A percentile compares a stretch with the other conserved stretches of the same genome.
Conservation (phyloP, 371 early-diverging fungal genomes). For the Zopfochytrium polystomum region DNA sequence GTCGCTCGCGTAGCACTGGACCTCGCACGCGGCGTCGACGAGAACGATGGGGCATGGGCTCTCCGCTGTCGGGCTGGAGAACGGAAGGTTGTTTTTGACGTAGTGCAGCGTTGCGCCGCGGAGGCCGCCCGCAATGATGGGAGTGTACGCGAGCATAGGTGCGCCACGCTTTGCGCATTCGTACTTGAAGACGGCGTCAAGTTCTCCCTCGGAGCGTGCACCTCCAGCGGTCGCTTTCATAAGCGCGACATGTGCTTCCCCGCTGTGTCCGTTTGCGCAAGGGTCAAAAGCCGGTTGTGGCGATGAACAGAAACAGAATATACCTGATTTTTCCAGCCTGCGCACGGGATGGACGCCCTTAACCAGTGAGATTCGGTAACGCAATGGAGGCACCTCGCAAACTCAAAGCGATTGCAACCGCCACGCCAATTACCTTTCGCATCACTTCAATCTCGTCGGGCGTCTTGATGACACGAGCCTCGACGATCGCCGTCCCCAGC, state of each 20-base stretch:
- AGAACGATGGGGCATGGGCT: conserved; percentile 63
- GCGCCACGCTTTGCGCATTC: conserved; percentile 64
- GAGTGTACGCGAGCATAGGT: conserved; percentile 75
- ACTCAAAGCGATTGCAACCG: conserved; percentile 27
- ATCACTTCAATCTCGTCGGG: conserved; percentile 72
- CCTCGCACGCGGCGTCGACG: conserved; percentile 87
- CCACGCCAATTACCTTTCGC: conserved; percentile 75
- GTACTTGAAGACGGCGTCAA: conserved; percentile 63
- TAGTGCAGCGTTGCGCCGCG: conserved; percentile 84
- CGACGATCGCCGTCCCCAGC: conserved; percentile 49
- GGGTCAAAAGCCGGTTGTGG: conserved; percentile 5
- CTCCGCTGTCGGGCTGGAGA: too few relatives aligned
- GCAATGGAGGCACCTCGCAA: not conserved
- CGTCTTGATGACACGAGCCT: conserved; percentile 76
- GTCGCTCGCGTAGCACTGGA: conserved; percentile 78
- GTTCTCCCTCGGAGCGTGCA: conserved; percentile 58
- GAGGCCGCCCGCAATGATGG: conserved; percentile 77
- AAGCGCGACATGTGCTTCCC: conserved; percentile 64
- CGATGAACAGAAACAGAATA: too few relatives aligned
- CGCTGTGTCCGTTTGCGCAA: conserved; percentile 15
- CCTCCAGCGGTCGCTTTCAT: conserved; percentile 62
- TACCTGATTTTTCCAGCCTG: too few relatives aligned
- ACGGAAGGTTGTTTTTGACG: conserved; percentile 62
- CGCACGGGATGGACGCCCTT: too few relatives aligned
- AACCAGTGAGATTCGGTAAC: not conserved